Base-by-base conservation (phyloP, 306 rosid species). In the Prunus dulcis region DNA sequence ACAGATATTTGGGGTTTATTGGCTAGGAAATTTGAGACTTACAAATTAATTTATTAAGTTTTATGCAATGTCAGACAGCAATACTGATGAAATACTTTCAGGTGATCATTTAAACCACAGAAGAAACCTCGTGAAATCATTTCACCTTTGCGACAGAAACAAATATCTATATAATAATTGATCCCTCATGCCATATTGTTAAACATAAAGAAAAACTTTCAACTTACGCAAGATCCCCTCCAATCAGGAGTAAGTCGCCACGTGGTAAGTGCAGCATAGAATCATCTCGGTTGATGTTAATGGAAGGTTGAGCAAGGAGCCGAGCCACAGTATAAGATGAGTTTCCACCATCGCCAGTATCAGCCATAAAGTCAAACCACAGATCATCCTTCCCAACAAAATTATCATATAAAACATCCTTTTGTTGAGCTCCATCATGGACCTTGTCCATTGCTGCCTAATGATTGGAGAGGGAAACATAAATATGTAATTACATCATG, bases 311-410 rank as follows among this genome's bases (percentile, higher is more conserved):
- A 75, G 99, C 97, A 80, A 95, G 97, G 27, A 95, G 88, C 65
- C 90, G 87, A 65, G 99, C 97, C 73, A 95, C 83, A 12, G 97
- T 41, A 92, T 92, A 95, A 58, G 99, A 92, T 73, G 97, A 90
- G 90, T 95, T 95, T 74, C 99, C 99, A 80, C 99, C 99, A 72
- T 95, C 99, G 20, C 99, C 99, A 25, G 99, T 95, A 84, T 95
- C 99, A 80, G 99, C 97, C 97, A 92, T 92, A 84, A 95, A 95
- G 84, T 95, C 99, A 84, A 95, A 95, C 97, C 99, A 95, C 45
- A 95, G 80, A 64, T 88, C 97, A 67, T 91, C 91, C 88, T 84
- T 89, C 80, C 87, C 93, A 67, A 84, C 81, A 67, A 92, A 88
- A 80, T 95, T 95, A 80, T 84, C 88, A 75, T 88, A 95, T 43